Percentiles rank a stretch among this genome's conserved stretches.
Evolutionary conservation across 495 filamentous ascomycete genomes (phyloP).

Genomic region (Tuber indicum): DNA sequence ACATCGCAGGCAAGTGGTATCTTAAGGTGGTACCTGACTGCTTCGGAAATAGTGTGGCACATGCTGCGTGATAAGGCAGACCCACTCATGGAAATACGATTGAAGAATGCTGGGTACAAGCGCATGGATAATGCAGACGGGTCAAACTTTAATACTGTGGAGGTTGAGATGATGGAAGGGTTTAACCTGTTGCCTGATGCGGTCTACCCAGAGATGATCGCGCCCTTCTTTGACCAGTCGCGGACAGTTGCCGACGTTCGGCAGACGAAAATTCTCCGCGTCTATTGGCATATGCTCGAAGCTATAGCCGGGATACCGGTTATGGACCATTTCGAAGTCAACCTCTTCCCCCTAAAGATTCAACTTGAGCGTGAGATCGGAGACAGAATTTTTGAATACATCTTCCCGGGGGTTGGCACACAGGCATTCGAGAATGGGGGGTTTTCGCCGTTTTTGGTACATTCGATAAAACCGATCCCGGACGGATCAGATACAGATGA

Average conservation of each 20-base stretch:
- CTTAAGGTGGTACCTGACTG: constrained; percentile 81
- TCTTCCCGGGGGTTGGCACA: constrained; percentile 75
- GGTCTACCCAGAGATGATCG: constrained; percentile 91
- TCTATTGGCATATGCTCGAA: constrained; percentile 97
- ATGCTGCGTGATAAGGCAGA: constrained; percentile 77
- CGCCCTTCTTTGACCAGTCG: constrained; percentile 68
- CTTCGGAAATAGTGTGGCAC: constrained; percentile 93
- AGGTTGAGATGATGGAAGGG: constrained; percentile 74
- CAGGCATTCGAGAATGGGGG: constrained; percentile 56
- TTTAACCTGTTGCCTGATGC: constrained; percentile 84
- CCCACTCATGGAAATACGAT: constrained; percentile 86
- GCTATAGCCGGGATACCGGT: constrained; percentile 97
- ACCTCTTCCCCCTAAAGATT: constrained; percentile 84
- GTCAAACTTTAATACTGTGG: constrained; percentile 86
- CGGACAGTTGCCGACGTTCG: constrained; percentile 15
- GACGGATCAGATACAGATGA: constrained; percentile 58
- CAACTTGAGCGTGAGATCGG: constrained; percentile 91
- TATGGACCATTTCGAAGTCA: constrained; percentile 93
- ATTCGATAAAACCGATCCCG: constrained; percentile 56
- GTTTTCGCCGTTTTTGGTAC: constrained; percentile 76
- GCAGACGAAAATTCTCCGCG: constrained; percentile 70
- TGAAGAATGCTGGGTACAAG: constrained; percentile 82
- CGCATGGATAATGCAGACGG: constrained; percentile 94
- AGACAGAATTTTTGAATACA: constrained; percentile 92
- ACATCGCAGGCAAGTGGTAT: constrained; percentile 60